These are phyloP conservation scores for Xylariomycetidae sp. DNA, from an alignment of 2,329 filamentous ascomycete genomes.

Conservation along the genomic window DNA sequence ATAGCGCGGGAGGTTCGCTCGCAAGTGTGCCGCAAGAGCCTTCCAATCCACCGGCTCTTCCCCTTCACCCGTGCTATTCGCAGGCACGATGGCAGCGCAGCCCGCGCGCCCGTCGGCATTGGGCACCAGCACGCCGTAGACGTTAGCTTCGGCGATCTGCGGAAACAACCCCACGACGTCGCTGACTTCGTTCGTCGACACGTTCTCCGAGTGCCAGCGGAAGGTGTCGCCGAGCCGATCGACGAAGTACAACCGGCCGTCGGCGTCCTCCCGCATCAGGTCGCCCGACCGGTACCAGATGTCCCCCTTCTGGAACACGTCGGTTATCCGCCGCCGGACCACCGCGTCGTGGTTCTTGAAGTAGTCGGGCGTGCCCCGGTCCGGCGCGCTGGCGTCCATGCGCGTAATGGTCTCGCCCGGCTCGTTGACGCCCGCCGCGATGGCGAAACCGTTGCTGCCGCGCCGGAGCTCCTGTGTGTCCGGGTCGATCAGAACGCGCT, in stretches of 20 bases:
- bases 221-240: conserved; percentile 68
- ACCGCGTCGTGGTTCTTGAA: conserved; percentile 56
- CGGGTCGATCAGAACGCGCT: conserved; percentile 64
- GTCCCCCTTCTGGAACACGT: conserved; percentile 62
- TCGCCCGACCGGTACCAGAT: conserved; percentile 64
- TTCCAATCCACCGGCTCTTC: conserved; percentile 26
- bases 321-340: conserved; percentile 52
- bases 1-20: conserved; percentile 33
- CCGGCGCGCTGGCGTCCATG: conserved; percentile 38
- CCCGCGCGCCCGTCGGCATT: conserved; percentile 38
- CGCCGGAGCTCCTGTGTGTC: conserved; percentile 60
- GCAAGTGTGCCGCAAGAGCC: conserved; percentile 30
- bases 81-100: conserved; percentile 33
- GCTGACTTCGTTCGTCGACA: conserved; percentile 38
- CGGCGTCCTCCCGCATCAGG: conserved; percentile 50
- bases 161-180: conserved; percentile 33
- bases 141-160: conserved; percentile 35
- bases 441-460: conserved; percentile 61
- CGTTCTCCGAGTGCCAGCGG: conserved; percentile 52
- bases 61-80: conserved; percentile 19
- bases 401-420: conserved; percentile 67
- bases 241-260: conserved; percentile 63
- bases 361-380: conserved; percentile 55
- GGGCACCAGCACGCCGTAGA: conserved; percentile 37
- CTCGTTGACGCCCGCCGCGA: conserved; percentile 52